Evolutionary conservation across 805 yeast genomes (phyloP).

Genomic region (Candida germanica): DNA sequence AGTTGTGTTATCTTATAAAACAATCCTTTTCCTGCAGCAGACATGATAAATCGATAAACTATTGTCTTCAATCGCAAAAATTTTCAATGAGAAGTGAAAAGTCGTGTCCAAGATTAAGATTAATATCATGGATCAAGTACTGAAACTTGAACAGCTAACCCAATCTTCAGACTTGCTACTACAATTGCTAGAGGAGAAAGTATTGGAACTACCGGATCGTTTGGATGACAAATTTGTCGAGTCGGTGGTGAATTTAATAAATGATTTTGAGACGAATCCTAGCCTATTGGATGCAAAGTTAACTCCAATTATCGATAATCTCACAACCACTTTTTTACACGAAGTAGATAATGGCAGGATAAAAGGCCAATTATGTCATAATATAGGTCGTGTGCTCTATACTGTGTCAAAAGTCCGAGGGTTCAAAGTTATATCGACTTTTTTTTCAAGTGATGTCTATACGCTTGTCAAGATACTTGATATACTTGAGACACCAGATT

Average conservation of each 20-base stretch:
- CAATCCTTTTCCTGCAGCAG: constrained; percentile 1
- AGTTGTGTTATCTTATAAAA: constrained; percentile 64
- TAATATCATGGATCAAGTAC: no score
- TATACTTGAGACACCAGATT: constrained; percentile 5
- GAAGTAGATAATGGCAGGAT: constrained; percentile 3
- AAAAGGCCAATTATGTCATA: neutral
- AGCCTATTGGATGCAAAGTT: constrained; percentile 41
- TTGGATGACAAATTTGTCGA: neutral
- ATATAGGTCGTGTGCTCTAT: constrained; percentile 47
- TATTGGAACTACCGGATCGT: neutral
- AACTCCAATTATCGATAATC: neutral
- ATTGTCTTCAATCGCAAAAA: no score
- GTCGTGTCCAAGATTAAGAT: no score
- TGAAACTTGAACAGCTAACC: neutral
- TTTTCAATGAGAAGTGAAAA: no score
- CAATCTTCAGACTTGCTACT: neutral
- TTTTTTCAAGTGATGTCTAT: constrained; percentile 58
- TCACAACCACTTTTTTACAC: constrained; percentile 1
- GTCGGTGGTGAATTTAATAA: constrained; percentile 21
- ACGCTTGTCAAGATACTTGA: constrained; percentile 37
- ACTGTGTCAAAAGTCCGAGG: constrained; percentile 62
- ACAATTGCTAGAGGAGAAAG: neutral
- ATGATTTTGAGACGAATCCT: constrained; percentile 55
- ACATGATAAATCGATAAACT: no score
- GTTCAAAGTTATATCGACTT: constrained; percentile 54